These are phyloP conservation scores for Colletotrichum chrysophilum DNA, from an alignment of 2,329 filamentous ascomycete species.

Conservation along the genomic window DNA sequence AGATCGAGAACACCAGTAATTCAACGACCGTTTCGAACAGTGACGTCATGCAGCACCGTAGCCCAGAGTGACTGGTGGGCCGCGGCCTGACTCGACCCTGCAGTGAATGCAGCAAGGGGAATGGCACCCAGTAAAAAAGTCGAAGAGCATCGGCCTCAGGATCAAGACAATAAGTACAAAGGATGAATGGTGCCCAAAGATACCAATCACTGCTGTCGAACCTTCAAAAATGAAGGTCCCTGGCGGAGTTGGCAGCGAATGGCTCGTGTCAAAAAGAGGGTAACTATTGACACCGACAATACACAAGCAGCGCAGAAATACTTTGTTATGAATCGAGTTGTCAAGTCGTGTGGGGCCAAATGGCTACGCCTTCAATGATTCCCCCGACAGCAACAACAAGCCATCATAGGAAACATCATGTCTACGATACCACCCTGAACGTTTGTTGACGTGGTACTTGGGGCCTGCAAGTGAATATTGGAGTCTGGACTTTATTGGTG, in stretches of 20 bases:
- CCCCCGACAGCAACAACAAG: background rate
- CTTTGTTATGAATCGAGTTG: accelerated
- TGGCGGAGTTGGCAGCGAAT: background rate
- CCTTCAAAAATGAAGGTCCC: background rate
- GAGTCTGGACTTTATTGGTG: background rate
- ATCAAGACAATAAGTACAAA: background rate
- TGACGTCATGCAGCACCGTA: background rate
- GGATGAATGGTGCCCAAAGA: background rate
- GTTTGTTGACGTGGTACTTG: background rate
- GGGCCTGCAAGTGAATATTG: background rate
- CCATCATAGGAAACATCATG: background rate
- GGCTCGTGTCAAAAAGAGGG: background rate
- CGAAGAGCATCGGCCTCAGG: background rate
- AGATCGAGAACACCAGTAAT: background rate
- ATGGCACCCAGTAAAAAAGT: background rate
- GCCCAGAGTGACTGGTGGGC: accelerated
- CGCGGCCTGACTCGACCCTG: background rate
- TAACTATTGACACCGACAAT: accelerated
- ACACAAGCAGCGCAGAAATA: background rate
- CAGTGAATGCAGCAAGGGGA: background rate
- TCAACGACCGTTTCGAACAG: background rate
- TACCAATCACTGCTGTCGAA: background rate
- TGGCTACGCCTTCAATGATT: background rate
- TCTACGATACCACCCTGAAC: background rate
- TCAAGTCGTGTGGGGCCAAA: background rate